These are phyloP conservation scores for Tolypocladium capitatum DNA, from an alignment of 2,329 filamentous ascomycete genomes.

Conservation along the genomic window DNA sequence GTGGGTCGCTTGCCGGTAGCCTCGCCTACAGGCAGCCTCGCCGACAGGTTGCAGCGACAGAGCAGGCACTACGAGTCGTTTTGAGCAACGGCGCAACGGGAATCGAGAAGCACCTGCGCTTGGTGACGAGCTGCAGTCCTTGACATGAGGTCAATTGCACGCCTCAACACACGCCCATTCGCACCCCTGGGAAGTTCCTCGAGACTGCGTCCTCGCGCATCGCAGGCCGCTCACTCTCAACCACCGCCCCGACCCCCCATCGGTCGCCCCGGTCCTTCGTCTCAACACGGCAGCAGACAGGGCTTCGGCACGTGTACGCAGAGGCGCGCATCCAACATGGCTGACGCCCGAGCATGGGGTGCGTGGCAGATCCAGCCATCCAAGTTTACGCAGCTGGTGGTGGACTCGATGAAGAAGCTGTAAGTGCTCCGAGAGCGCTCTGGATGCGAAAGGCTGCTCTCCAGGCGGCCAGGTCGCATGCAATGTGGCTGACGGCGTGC, in stretches of 20 bases:
- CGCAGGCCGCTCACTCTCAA: neutral
- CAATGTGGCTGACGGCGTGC: neutral
- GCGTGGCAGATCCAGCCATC: constrained; percentile 25
- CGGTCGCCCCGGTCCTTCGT: too few relatives aligned
- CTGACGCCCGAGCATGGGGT: constrained; percentile 19
- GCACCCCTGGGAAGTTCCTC: neutral
- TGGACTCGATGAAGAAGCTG: constrained; percentile 68
- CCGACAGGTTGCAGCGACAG: too few relatives aligned
- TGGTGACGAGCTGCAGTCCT: neutral
- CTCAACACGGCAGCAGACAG: neutral
- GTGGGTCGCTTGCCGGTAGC: too few relatives aligned
- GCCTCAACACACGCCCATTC: neutral
- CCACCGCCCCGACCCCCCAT: neutral
- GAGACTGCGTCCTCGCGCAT: neutral
- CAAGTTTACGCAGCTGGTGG: constrained; percentile 45
- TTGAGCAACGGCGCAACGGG: neutral
- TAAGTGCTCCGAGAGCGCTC: too few relatives aligned
- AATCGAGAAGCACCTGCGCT: neutral
- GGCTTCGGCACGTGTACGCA: neutral
- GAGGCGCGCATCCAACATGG: constrained; percentile 9
- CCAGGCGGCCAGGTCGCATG: neutral
- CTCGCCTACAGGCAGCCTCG: too few relatives aligned
- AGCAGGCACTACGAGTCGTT: too few relatives aligned
- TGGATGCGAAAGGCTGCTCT: neutral
- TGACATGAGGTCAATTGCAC: constrained; percentile 7